Conservation (phyloP, 768 basidiomycete genomes). For the Lactarius tabidus region DNA sequence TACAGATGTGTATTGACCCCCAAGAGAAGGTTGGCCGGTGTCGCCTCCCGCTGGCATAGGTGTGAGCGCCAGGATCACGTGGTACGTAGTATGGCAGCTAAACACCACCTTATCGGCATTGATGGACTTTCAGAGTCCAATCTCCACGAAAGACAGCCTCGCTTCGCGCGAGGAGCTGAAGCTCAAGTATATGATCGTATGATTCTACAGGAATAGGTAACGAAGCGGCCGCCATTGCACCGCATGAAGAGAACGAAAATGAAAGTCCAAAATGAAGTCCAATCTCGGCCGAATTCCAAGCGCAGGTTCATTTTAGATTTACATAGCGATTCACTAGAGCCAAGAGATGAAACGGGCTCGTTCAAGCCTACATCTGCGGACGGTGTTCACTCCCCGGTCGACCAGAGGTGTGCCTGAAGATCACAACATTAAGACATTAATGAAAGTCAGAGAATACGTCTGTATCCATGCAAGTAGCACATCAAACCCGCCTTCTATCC, state of each 20-base stretch:
- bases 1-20: too few species aligned
- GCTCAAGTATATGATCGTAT: not conserved
- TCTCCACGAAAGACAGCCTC: not conserved
- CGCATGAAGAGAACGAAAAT: not conserved
- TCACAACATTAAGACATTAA: conserved; percentile 5
- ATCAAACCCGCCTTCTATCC: too few species aligned
- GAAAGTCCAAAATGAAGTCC: not conserved
- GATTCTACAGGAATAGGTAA: not conserved
- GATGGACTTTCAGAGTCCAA: not conserved
- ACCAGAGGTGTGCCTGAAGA: not conserved
- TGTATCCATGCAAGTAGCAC: not conserved
- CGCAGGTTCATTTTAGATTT: not conserved
- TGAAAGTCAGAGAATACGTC: not conserved
- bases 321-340: not conserved
- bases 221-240: not conserved
- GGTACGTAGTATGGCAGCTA: too few species aligned
- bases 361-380: not conserved
- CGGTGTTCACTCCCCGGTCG: not conserved
- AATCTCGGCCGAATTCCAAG: not conserved
- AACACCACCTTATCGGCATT: not conserved
- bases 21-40: too few species aligned
- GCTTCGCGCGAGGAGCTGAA: not conserved
- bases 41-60: too few species aligned
- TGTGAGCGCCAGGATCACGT: too few species aligned
- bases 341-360: not conserved